phyloP scores from a whole-genome alignment of 2,329 filamentous ascomycete species.

The Parastagonospora avenae region DNA sequence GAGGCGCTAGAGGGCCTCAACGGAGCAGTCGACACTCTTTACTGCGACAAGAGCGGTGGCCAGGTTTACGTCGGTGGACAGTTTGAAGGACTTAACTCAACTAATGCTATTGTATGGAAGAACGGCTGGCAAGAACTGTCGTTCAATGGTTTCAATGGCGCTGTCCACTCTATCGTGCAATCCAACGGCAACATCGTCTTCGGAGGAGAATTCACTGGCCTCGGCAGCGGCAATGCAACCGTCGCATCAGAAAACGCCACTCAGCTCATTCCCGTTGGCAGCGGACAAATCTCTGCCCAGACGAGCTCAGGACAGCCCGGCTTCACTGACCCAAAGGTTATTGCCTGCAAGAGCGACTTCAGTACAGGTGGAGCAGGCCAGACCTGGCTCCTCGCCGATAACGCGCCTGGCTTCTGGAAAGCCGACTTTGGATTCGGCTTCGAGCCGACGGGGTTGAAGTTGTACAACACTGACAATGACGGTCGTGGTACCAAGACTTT shows the following conservation, averaged over 20 bases:
- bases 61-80: conserved; percentile 91
- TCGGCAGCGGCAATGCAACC: conserved; percentile 84
- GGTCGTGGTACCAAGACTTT: conserved; percentile 88
- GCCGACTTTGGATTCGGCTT: conserved; percentile 85
- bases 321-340: conserved; percentile 76
- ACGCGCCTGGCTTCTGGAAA: conserved; percentile 78
- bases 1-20: conserved; percentile 79
- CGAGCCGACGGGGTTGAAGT: conserved; percentile 80
- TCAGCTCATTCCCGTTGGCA: conserved; percentile 82
- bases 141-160: conserved; percentile 94
- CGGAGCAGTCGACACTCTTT: conserved; percentile 79
- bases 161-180: conserved; percentile 83
- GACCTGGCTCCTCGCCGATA: conserved; percentile 81
- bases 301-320: conserved; percentile 66
- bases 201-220: conserved; percentile 84
- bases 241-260: conserved; percentile 69
- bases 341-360: conserved; percentile 77
- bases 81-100: conserved; percentile 79
- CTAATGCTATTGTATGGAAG: conserved; percentile 87
- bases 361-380: conserved; percentile 69
- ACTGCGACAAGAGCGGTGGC: conserved; percentile 77
- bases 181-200: conserved; percentile 87
- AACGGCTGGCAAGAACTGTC: conserved; percentile 76
- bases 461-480: conserved; percentile 85
- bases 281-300: conserved; percentile 73